Percentiles rank a stretch among this genome's conserved stretches.
These are phyloP conservation scores for Abelmoschus esculentus DNA, from an alignment of 345 rosid genomes.

Conservation along the genomic window DNA sequence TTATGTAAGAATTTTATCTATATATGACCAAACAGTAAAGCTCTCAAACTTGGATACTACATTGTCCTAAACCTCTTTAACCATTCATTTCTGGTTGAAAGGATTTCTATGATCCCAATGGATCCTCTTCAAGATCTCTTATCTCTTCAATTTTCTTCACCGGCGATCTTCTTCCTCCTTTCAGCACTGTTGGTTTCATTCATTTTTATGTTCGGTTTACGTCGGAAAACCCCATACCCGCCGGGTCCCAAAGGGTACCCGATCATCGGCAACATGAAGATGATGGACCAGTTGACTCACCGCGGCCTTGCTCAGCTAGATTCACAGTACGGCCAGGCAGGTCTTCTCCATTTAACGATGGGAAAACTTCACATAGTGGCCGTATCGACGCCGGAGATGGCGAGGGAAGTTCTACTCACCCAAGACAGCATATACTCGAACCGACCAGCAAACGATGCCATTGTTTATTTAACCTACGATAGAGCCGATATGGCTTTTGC, in stretches of 20 bases:
- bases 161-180: neutral
- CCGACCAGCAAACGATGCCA: conserved; percentile 70
- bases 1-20: too few species aligned
- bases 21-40: too few species aligned
- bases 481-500: conserved; percentile 96
- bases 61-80: too few species aligned
- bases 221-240: conserved; percentile 37
- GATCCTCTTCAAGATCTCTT: neutral
- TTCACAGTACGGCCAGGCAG: conserved; percentile 41
- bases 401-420: conserved; percentile 30
- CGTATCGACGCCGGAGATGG: conserved; percentile 58
- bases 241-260: conserved; percentile 84
- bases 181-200: neutral
- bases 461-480: conserved; percentile 57
- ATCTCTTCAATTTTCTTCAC: neutral
- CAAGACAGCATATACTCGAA: conserved; percentile 40
- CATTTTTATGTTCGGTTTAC: neutral
- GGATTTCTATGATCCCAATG: neutral
- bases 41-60: too few species aligned
- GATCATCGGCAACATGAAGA: conserved; percentile 55
- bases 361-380: conserved; percentile 47
- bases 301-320: conserved; percentile 63
- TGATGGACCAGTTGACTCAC: conserved; percentile 66
- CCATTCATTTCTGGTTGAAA: too few species aligned
- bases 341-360: conserved; percentile 32